Evolutionary conservation across 2,329 filamentous ascomycete species (phyloP).

Genomic region (Ophiostoma sp.): DNA sequence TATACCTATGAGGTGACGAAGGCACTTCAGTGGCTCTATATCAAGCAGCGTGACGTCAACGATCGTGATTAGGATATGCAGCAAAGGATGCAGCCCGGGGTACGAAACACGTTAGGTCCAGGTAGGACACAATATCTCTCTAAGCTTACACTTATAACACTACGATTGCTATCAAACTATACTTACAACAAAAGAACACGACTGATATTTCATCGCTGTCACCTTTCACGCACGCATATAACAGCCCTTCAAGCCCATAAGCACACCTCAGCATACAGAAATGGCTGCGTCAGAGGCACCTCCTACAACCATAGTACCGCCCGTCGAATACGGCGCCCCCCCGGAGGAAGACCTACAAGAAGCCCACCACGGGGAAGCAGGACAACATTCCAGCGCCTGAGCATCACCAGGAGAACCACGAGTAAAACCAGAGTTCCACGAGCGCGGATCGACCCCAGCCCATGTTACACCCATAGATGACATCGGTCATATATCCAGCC

Average conservation of each 20-base stretch:
- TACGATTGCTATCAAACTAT: neutral
- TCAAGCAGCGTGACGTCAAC: neutral
- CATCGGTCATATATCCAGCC: neutral
- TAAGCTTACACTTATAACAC: neutral
- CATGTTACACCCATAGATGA: neutral
- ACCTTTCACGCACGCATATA: neutral
- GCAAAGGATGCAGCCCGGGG: neutral
- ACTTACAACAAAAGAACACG: neutral
- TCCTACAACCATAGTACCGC: neutral
- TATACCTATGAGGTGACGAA: neutral
- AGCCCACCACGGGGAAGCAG: neutral
- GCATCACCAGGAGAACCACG: neutral
- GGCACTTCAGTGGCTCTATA: neutral
- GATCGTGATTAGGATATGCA: neutral
- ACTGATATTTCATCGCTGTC: neutral
- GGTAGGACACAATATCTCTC: neutral
- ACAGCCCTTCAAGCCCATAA: neutral
- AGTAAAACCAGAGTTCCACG: neutral
- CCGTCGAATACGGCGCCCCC: neutral
- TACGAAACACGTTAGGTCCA: neutral
- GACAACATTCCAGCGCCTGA: no score
- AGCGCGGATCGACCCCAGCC: neutral
- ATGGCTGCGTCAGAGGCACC: neutral
- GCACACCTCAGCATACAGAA: neutral
- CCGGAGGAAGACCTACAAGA: neutral